These are phyloP conservation scores for Theileria annulata DNA, from an alignment of 169 alveolate species.

Conservation along the genomic window DNA sequence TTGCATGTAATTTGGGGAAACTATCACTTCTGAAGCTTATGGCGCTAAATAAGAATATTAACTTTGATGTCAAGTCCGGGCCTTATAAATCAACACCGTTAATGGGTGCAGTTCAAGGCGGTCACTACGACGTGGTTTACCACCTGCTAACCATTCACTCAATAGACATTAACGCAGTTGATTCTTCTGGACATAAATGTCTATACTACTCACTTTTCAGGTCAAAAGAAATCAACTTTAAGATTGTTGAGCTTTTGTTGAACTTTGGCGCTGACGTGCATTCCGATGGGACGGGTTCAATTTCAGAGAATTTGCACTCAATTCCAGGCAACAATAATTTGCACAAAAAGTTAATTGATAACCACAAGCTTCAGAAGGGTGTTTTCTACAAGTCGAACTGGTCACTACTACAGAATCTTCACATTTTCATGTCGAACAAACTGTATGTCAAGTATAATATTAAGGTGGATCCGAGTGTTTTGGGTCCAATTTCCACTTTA, in stretches of 20 bases:
- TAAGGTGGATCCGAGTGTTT: conserved; percentile 1
- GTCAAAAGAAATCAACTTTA: neutral
- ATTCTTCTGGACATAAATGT: conserved; percentile 79
- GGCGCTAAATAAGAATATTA: conserved; percentile 31
- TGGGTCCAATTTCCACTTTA: neutral
- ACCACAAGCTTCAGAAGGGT: conserved; percentile 5
- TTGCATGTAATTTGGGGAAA: conserved; percentile 67
- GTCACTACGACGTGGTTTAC: conserved; percentile 75
- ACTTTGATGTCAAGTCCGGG: conserved; percentile 69
- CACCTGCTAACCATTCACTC: conserved; percentile 73
- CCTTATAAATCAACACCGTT: conserved; percentile 74
- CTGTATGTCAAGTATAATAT: conserved; percentile 11
- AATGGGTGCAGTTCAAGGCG: conserved; percentile 85
- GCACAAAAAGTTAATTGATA: conserved; percentile 1
- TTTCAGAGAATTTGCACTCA: neutral
- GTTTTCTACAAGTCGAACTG: neutral
- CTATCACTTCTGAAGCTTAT: conserved; percentile 53
- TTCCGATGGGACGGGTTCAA: neutral
- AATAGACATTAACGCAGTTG: conserved; percentile 77
- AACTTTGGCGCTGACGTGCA: conserved; percentile 53
- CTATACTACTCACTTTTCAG: conserved; percentile 70
- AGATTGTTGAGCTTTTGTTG: conserved; percentile 47
- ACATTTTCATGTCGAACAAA: conserved; percentile 7
- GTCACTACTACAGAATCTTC: conserved; percentile 12
- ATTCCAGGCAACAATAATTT: neutral